These are phyloP conservation scores for Datura wrightii DNA, from an alignment of 257 asterid species.

Conservation along the genomic window DNA sequence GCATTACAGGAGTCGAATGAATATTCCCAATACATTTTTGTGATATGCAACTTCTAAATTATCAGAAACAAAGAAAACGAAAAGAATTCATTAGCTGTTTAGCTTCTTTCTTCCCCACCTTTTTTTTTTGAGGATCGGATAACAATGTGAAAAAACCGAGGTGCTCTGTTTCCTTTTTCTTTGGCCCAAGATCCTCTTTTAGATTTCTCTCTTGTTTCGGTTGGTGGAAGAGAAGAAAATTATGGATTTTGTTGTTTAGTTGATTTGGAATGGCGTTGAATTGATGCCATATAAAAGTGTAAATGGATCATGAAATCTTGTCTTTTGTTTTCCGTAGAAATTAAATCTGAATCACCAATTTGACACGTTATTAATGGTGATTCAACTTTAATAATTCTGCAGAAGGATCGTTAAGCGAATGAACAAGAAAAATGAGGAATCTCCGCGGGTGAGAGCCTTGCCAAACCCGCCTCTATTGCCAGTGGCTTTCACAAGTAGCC, in stretches of 20 bases:
- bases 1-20: no score
- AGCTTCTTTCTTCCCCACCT: no score
- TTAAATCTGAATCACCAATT: background rate
- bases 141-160: no score
- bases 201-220: background rate
- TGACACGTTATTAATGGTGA: background rate
- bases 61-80: background rate
- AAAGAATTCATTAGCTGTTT: background rate
- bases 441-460: slow-evolving; percentile 35
- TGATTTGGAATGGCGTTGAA: background rate
- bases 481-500: slow-evolving; percentile 24
- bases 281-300: background rate
- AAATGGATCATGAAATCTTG: background rate
- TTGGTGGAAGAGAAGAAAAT: background rate
- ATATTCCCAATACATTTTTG: background rate
- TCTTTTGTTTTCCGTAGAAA: background rate
- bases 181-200: no score
- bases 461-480: slow-evolving; percentile 78
- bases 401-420: slow-evolving; percentile 35
- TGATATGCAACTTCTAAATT: background rate
- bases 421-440: slow-evolving; percentile 42
- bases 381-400: slow-evolving; percentile 8
- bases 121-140: no score
- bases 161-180: no score
- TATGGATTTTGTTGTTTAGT: background rate